Conservation (phyloP, 805 yeast species). For the Suhomyces pyralidae region DNA sequence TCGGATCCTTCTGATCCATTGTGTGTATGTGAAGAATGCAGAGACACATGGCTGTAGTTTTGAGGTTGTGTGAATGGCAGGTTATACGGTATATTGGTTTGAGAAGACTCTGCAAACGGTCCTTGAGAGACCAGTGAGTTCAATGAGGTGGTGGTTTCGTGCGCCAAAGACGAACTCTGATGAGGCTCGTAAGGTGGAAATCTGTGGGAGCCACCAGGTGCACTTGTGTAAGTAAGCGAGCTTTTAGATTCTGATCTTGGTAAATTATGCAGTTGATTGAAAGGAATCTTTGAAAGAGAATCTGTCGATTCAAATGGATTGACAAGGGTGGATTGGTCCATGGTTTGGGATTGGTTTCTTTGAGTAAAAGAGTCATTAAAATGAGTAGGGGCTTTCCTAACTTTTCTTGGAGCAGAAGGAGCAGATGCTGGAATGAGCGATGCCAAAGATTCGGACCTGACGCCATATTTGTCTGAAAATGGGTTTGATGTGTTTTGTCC, state of each 20-base stretch:
- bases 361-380: not conserved
- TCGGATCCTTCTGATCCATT: not conserved
- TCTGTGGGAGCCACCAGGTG: not conserved
- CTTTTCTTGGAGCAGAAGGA: not conserved
- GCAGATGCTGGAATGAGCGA: not conserved
- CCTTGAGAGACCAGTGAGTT: not conserved
- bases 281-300: not conserved
- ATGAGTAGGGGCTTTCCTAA: not conserved
- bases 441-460: not conserved
- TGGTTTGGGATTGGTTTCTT: not conserved
- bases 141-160: not conserved
- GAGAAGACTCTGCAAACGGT: not conserved
- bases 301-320: not conserved
- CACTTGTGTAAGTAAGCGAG: slow-evolving; percentile 2
- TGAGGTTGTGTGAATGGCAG: not conserved
- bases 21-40: not conserved
- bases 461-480: slow-evolving; percentile 7
- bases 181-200: not conserved
- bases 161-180: not conserved
- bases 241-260: slow-evolving; percentile 7
- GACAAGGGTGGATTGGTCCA: not conserved
- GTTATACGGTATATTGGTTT: not conserved
- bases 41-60: not conserved
- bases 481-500: slow-evolving; percentile 2
- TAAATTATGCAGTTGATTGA: not conserved